Conservation (phyloP, 139 green algal species). For the Desmodesmus armatus region DNA sequence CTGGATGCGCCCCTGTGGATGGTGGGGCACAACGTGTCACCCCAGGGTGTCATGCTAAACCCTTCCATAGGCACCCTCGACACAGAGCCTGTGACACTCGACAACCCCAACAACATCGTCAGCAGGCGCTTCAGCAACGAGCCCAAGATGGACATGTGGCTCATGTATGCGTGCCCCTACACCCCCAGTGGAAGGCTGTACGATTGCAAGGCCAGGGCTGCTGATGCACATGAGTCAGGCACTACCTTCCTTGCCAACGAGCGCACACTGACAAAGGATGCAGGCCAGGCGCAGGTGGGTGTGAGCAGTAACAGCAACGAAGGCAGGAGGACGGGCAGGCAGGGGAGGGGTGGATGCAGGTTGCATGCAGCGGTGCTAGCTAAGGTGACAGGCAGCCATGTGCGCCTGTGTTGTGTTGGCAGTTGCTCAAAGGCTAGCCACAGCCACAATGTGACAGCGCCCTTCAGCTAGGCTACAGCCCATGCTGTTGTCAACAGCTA, state of each 20-base stretch:
- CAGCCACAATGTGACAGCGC: background rate
- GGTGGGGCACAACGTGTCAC: conserved; percentile 19
- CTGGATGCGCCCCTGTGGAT: conserved; percentile 36
- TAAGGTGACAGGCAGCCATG: no score
- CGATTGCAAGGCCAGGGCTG: background rate
- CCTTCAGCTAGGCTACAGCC: no score
- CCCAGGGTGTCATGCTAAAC: background rate
- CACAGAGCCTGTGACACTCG: background rate
- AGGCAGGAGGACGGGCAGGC: background rate
- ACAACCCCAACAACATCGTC: no score
- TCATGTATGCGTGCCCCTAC: conserved; percentile 33
- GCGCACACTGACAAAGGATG: background rate
- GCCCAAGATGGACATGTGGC: conserved; percentile 14
- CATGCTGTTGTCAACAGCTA: no score
- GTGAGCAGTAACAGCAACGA: background rate
- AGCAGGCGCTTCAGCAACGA: background rate
- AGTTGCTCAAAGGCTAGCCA: background rate
- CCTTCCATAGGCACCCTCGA: background rate
- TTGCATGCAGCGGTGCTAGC: no score
- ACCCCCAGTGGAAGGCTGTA: background rate
- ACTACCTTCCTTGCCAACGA: conserved; percentile 35
- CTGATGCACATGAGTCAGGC: background rate
- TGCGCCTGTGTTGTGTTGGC: background rate
- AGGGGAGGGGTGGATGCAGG: no score
- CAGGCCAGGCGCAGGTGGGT: conserved; percentile 4